Base-by-base conservation (phyloP, 129 eudicot species). In the Lonicera japonica region DNA sequence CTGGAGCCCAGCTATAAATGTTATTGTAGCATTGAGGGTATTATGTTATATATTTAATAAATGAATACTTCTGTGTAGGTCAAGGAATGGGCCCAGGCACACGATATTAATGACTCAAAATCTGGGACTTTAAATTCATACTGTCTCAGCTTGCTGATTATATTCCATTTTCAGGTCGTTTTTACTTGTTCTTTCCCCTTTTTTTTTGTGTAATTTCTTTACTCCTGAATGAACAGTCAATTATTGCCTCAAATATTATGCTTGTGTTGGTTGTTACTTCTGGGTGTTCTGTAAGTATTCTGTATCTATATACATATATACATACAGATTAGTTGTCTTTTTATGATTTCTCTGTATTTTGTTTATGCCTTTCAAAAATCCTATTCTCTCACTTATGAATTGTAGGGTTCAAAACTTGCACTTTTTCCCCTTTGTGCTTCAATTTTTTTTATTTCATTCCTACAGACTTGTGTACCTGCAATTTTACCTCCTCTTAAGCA, bases 1-100 rank as follows among this genome's bases (percentile, higher is more conserved):
- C 56, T 43, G 17, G 11, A 25, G 48, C 41, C 57, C 16, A 25
- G n/a, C 65, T 45, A 41, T 58, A 68, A 29, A 43, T 40, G 36
- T 1, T 6, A 29, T 29, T 29, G 36, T 29, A 29, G 6, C 36
- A 29, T 21, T 19, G 19, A 41, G 66, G 39, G 43, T 59, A 50
- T 47, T 41, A 25, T 68, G 22, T 15, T 43, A 24, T 63, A 46
- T 50, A 55, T 23, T 86, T 51, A 29, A 75, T 66, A 22, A 21
- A 19, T 58, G 11, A 24, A 25, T 65, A 20, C 17, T 56, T 73
- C 10, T 69, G 21, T 73, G 83, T 81, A 92, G 98, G 91, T 85
- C 18, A 92, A 92, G 74, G 98, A 92, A 73, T 91, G 98, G 98
- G 96, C 98, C 56, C 87, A 87, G 61, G 79, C 95, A 56, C 83